Base-by-base conservation (phyloP, 305 asterid genomes). In the Solanum hybrid region DNA sequence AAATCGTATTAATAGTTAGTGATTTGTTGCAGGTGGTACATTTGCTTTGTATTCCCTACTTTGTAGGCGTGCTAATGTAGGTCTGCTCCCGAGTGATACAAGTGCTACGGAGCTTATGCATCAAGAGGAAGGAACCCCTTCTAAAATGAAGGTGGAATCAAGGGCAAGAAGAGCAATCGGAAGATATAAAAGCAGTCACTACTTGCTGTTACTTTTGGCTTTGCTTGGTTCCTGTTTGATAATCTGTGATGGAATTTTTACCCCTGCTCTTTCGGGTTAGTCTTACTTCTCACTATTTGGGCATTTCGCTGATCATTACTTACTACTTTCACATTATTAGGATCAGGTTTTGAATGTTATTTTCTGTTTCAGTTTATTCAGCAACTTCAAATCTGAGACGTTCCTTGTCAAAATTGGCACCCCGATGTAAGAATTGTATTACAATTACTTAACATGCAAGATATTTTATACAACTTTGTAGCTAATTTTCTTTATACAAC, bases 221-320 rank as follows among this genome's bases (percentile, higher is more conserved):
- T 92, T 97, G 91, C 90, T 95, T 87, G 99, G 99, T 85, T 95
- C 98, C 88, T 97, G 99, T 93, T 94, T 95, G 98, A 96, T 97
- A 89, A 90, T 97, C 46, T 91, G 96, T 37, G 99, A 97, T 90
- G 98, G 97, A 86, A 92, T 95, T 89, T 95, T 97, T 81, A 96
- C 99, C 36, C 99, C 99, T n/a, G 95, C 99, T 37, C 92, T 97
- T 90, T 97, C 98, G 89, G 97, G 99, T 97, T 85, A 29, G 96
- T 89, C 75, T 88, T 78, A 60, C 37, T 46, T 80, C 76, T 91
- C 17, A 88, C 17, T 36, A 32, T 3, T 42, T 26, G 51, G n/a
- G 9, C 5, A 12, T 12, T 80, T 38, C 16, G 2, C 38, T 3
- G 1, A 20, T 20, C 27, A 79, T 6, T 10, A 29, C 73, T 2